A percentile compares a stretch with the other conserved stretches of the same genome.
Conservation (phyloP, 1,139 yeast genomes). For the Suhomyces terraborum region DNA sequence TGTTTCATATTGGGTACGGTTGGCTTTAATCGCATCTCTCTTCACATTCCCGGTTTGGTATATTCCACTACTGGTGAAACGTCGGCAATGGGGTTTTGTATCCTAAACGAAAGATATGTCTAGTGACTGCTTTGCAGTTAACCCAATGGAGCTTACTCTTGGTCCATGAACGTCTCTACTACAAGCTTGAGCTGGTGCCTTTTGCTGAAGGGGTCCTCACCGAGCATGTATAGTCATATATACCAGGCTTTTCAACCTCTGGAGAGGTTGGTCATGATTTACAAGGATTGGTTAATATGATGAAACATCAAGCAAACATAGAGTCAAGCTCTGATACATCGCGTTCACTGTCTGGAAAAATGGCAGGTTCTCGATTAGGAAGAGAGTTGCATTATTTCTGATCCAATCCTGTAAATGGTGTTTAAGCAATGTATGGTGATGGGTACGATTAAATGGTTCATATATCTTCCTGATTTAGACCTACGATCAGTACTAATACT, state of each 20-base stretch:
- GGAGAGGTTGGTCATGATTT: conserved; percentile 29
- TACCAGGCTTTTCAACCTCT: conserved; percentile 54
- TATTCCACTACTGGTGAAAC: conserved; percentile 17
- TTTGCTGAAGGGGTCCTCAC: conserved; percentile 1
- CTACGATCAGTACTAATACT: too few relatives aligned
- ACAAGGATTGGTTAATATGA: conserved; percentile 43
- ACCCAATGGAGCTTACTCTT: conserved; percentile 95
- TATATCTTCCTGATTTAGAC: too few relatives aligned
- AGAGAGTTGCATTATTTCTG: conserved; percentile 39
- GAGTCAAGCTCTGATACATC: conserved; percentile 84
- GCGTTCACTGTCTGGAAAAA: conserved; percentile 50
- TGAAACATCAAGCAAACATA: conserved; percentile 78
- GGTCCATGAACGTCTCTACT: conserved; percentile 55
- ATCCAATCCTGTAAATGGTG: conserved; percentile 12
- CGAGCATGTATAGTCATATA: conserved; percentile 64
- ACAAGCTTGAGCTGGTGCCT: conserved; percentile 10
- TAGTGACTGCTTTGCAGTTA: conserved; percentile 53
- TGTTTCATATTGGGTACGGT: conserved; percentile 1
- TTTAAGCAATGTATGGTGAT: background rate
- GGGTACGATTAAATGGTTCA: too few relatives aligned
- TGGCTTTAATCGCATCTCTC: background rate
- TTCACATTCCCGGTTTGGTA: conserved; percentile 18
- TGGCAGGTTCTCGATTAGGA: conserved; percentile 45
- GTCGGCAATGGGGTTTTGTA: conserved; percentile 63
- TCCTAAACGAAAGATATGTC: conserved; percentile 82